Base-by-base conservation (phyloP, 1,284 basidiomycete species). In the Ceratorhiza oryzae-sativae region DNA sequence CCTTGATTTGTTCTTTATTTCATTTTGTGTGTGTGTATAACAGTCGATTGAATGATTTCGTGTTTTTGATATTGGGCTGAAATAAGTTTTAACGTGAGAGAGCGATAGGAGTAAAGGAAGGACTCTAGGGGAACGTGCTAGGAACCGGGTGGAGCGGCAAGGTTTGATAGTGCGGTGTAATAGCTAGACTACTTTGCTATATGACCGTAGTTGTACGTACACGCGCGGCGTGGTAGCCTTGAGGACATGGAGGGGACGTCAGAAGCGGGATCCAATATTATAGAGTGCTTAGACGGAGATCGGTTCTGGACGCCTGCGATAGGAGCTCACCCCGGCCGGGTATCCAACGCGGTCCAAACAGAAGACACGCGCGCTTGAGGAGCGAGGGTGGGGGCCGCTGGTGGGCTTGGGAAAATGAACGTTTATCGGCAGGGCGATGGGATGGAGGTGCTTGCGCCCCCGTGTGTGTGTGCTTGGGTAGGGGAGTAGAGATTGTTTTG, bases 1-100 rank as follows among this genome's bases (percentile, higher is more conserved):
- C 36, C 13, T 13, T 39, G 62, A 49, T 49, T 1, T 65, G 27
- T 3, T 6, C 46, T 27, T 10, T 42, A n/a, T 67, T 36, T 49
- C 45, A 20, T 67, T 67, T 65, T 65, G 25, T 46, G 25, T 65
- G 53, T 55, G 15, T 51, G 41, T 55, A 55, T 39, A 25, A 61
- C 8, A 42, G 39, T 12, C 46, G 53, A 56, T 25, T 53, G 23
- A 53, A 27, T 23, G 49, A 53, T 10, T n/a, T 53, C 5, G 45
- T 46, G 10, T 25, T 49, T 49, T 49, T 27, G 18, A 4, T 8
- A 25, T 49, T 46, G 45, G n/a, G 23, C 12, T 34, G 53, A 20
- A 9, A 20, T 34, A 56, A 34, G 8, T 32, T 56, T 56, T 9
- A n/a, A 27, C 10, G 49, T 32, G 49, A 27, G 49, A 8, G 25